Evolutionary conservation across 371 early-diverging fungal species (phyloP).

Genomic region (Mucor saturninus): DNA sequence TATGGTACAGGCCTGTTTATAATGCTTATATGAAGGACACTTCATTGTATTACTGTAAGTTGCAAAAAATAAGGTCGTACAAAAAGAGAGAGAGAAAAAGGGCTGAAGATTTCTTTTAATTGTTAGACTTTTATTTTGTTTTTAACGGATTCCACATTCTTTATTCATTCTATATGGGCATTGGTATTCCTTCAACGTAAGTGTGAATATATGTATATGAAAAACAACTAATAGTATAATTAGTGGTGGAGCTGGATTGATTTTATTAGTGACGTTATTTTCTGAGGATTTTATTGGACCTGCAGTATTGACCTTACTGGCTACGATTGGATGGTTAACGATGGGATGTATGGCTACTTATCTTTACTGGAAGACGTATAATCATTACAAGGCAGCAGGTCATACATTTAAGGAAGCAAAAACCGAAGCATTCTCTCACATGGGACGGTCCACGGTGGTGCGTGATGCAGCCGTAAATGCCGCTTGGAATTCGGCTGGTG

Average conservation of each 20-base stretch:
- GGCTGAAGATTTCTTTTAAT: background rate
- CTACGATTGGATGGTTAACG: constrained; percentile 72
- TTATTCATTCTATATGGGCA: constrained; percentile 82
- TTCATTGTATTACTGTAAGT: constrained; percentile 83
- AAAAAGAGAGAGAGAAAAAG: too few relatives aligned
- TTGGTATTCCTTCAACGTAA: constrained; percentile 81
- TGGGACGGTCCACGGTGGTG: constrained; percentile 57
- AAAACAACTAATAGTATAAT: background rate
- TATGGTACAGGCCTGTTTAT: constrained; percentile 92
- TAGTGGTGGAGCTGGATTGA: constrained; percentile 84
- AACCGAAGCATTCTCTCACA: constrained; percentile 67
- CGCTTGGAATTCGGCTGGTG: constrained; percentile 54
- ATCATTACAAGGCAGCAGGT: constrained; percentile 78
- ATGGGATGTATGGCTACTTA: constrained; percentile 62
- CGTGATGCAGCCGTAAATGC: constrained; percentile 57
- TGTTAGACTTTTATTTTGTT: constrained; percentile 75
- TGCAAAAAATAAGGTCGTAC: too few relatives aligned
- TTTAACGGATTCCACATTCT: constrained; percentile 88
- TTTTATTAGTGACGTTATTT: constrained; percentile 75
- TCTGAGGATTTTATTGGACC: constrained; percentile 71
- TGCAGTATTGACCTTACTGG: constrained; percentile 71
- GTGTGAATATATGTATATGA: constrained; percentile 10
- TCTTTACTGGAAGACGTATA: constrained; percentile 70
- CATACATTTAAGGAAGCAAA: constrained; percentile 87
- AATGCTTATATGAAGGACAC: constrained; percentile 89